Evolutionary conservation across 208 protist species (phyloP).

Genomic region (Crithidia sp.): DNA sequence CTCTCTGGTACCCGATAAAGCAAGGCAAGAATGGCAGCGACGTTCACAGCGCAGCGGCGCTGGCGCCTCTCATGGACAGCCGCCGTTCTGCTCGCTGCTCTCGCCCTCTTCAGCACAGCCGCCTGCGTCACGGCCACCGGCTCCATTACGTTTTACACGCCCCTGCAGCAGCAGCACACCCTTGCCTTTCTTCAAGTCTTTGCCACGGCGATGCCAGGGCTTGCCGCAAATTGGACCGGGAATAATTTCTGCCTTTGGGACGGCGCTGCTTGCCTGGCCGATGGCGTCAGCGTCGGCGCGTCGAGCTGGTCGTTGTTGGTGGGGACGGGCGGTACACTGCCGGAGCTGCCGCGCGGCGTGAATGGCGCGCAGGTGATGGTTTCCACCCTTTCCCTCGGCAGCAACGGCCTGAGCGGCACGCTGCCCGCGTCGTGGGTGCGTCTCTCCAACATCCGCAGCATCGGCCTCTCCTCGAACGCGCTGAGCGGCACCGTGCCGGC

Average conservation of each 20-base stretch:
- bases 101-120: background rate
- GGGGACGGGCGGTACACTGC: background rate
- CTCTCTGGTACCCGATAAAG: too few relatives aligned
- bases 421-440: slow-evolving; percentile 18
- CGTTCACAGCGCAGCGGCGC: too few relatives aligned
- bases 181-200: slow-evolving; percentile 9
- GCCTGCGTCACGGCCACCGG: background rate
- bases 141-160: slow-evolving; percentile 2
- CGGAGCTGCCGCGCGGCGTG: slow-evolving; percentile 7
- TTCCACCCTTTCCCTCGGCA: background rate
- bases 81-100: too few relatives aligned
- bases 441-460: background rate
- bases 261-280: background rate
- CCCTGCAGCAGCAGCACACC: slow-evolving; percentile 15
- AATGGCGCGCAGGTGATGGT: slow-evolving; percentile 10
- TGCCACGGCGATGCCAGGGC: slow-evolving; percentile 9
- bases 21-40: too few relatives aligned
- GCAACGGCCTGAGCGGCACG: slow-evolving; percentile 15
- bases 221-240: slow-evolving; percentile 5
- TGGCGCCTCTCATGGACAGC: too few relatives aligned
- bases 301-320: background rate
- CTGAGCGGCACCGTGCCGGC: slow-evolving; percentile 18
- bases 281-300: slow-evolving; percentile 6
- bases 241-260: slow-evolving; percentile 17
- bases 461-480: background rate